phyloP scores from a whole-genome alignment of 805 yeast species.

The Candida sonorensis region DNA sequence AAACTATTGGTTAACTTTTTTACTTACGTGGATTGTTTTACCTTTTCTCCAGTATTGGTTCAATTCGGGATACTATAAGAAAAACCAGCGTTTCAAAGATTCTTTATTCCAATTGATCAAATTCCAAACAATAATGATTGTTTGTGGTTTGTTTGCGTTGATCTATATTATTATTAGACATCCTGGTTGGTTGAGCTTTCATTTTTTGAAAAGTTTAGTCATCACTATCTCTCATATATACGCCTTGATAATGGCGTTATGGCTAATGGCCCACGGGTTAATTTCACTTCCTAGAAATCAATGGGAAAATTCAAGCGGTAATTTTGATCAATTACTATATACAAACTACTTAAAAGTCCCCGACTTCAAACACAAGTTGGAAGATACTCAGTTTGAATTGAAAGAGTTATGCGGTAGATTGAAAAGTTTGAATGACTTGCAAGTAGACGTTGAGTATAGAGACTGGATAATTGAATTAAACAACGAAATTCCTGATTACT shows the following conservation, averaged over 20 bases:
- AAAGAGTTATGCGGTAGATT: conserved; percentile 60
- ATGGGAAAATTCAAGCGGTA: conserved; percentile 18
- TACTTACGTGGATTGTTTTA: conserved; percentile 69
- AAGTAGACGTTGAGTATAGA: conserved; percentile 40
- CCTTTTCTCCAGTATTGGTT: conserved; percentile 72
- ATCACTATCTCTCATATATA: conserved; percentile 76
- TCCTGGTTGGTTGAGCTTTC: conserved; percentile 26
- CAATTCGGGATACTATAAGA: conserved; percentile 58
- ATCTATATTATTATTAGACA: conserved; percentile 48
- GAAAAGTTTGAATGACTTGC: conserved; percentile 40
- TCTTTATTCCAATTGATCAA: conserved; percentile 50
- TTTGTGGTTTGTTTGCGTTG: conserved; percentile 45
- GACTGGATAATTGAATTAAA: conserved; percentile 61
- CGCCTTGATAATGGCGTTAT: conserved; percentile 64
- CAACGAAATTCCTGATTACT: conserved; percentile 36
- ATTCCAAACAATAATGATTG: conserved; percentile 54
- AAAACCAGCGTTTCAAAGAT: conserved; percentile 40
- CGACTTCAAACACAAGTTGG: conserved; percentile 47
- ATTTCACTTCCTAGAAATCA: conserved; percentile 52
- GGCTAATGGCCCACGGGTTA: conserved; percentile 83
- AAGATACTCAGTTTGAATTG: conserved; percentile 56
- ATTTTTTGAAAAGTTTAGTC: conserved; percentile 55
- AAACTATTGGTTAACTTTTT: conserved; percentile 75
- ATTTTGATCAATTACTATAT: conserved; percentile 24
- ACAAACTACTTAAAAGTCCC: conserved; percentile 48